phyloP scores from a whole-genome alignment of 2,329 filamentous ascomycete genomes.

The Penicillium polonicum region DNA sequence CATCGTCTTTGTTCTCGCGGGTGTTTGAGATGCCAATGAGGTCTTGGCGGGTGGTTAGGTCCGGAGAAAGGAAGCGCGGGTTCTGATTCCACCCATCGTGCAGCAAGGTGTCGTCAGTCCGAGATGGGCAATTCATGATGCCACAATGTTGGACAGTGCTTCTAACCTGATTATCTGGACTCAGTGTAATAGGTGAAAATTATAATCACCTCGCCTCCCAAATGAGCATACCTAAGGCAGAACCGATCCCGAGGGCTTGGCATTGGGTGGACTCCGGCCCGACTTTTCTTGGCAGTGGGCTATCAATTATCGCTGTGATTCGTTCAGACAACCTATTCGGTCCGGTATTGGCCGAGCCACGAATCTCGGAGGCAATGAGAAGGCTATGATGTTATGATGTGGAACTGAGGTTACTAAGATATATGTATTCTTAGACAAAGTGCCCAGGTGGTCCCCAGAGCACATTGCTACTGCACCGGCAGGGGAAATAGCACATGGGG shows the following conservation, averaged over 20 bases:
- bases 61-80: slow-evolving; percentile 50
- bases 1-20: slow-evolving; percentile 39
- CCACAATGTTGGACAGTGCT: not conserved
- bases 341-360: slow-evolving; percentile 3
- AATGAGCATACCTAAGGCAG: slow-evolving; percentile 2
- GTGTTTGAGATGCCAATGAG: slow-evolving; percentile 57
- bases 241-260: slow-evolving; percentile 14
- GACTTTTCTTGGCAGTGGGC: slow-evolving; percentile 14
- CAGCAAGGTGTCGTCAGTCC: slow-evolving; percentile 50
- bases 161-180: not conserved
- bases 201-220: not conserved
- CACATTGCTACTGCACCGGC: not conserved
- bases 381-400: not conserved
- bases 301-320: slow-evolving; percentile 2
- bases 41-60: slow-evolving; percentile 56
- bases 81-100: slow-evolving; percentile 57
- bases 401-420: not conserved
- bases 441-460: not conserved
- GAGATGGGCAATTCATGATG: slow-evolving; percentile 56
- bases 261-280: slow-evolving; percentile 9
- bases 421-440: not conserved
- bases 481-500: not conserved
- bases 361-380: not conserved
- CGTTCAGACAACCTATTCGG: not conserved
- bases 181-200: not conserved